Conservation (phyloP, 805 yeast genomes). For the Maudiozyma turicensis region DNA sequence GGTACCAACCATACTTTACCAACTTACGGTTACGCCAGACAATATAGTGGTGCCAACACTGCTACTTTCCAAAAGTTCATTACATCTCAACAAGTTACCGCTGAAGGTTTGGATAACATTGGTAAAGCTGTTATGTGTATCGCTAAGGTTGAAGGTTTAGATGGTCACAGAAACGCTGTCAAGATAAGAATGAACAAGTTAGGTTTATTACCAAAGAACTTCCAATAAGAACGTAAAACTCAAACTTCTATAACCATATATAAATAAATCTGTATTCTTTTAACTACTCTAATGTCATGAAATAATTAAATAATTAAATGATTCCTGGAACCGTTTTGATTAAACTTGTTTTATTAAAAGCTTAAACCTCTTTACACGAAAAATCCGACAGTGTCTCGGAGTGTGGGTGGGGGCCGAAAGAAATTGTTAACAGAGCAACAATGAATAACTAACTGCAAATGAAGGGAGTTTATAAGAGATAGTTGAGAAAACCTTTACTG, state of each 20-base stretch:
- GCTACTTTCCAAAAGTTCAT: slow-evolving; percentile 91
- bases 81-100: slow-evolving; percentile 84
- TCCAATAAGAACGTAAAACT: slow-evolving; percentile 10
- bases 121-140: slow-evolving; percentile 96
- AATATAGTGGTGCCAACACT: slow-evolving; percentile 95
- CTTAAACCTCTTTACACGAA: too few relatives aligned
- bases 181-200: slow-evolving; percentile 84
- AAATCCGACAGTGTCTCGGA: too few relatives aligned
- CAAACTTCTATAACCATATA: background rate
- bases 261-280: background rate
- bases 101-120: slow-evolving; percentile 74
- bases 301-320: background rate
- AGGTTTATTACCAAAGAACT: slow-evolving; percentile 39
- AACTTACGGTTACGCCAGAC: slow-evolving; percentile 95
- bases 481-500: too few relatives aligned
- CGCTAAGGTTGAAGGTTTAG: slow-evolving; percentile 93
- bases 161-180: slow-evolving; percentile 95
- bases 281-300: background rate
- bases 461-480: too few relatives aligned
- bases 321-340: too few relatives aligned
- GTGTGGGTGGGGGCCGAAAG: too few relatives aligned
- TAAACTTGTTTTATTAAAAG: background rate
- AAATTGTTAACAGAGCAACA: too few relatives aligned
- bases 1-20: slow-evolving; percentile 99
- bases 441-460: too few relatives aligned